A percentile compares a stretch with the other conserved stretches of the same genome.
Conservation (phyloP, 2,329 filamentous ascomycete species). For the Neophaeococcomyces aloes region DNA sequence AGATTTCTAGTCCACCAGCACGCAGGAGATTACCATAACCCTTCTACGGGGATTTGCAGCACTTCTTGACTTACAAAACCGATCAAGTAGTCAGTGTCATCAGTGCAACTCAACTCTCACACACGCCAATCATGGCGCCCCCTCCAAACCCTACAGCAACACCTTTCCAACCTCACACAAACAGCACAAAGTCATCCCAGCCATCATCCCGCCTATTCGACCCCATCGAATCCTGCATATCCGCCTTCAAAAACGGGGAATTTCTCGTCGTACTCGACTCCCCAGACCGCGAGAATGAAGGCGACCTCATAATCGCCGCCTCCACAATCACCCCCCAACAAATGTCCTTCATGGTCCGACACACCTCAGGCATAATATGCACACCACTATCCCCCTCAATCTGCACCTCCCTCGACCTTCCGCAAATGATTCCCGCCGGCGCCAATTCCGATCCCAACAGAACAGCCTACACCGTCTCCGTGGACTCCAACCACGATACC, state of each 20-base stretch:
- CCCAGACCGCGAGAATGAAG: constrained; percentile 89
- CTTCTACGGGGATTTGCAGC: too few relatives aligned
- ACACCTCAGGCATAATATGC: constrained; percentile 84
- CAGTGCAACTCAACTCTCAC: too few relatives aligned
- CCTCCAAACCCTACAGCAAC: too few relatives aligned
- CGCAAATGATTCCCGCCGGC: constrained; percentile 67
- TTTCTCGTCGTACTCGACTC: constrained; percentile 96
- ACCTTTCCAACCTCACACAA: background rate
- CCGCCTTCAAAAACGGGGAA: constrained; percentile 48
- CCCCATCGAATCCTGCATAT: constrained; percentile 24
- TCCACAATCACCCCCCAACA: constrained; percentile 73
- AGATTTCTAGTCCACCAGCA: too few relatives aligned
- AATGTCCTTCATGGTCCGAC: constrained; percentile 91
- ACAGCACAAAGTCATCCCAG: constrained; percentile 3
- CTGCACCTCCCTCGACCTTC: constrained; percentile 62
- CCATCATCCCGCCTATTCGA: constrained; percentile 22
- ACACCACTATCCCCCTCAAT: constrained; percentile 64
- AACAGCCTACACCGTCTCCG: constrained; percentile 85
- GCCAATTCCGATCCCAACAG: constrained; percentile 69
- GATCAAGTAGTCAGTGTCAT: too few relatives aligned
- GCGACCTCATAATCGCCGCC: constrained; percentile 91
- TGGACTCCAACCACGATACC: constrained; percentile 63
- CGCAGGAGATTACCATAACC: too few relatives aligned
- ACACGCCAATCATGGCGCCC: too few relatives aligned
- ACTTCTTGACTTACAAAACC: too few relatives aligned